Evolutionary conservation across 129 eudicot species (phyloP).

Genomic region (Centella asiatica): DNA sequence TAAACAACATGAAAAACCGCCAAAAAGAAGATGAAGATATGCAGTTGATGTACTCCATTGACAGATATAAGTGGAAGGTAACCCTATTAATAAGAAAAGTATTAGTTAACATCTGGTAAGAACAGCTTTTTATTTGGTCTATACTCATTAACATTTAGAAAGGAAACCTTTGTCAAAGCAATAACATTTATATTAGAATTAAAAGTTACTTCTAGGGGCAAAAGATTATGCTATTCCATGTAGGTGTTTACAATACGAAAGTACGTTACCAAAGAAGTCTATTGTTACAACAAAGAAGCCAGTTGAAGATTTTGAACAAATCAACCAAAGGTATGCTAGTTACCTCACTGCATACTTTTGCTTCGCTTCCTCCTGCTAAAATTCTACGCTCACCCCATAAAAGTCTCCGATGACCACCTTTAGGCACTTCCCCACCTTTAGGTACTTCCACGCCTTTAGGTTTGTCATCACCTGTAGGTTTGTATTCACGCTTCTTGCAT

Average conservation of each 20-base stretch:
- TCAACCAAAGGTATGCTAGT: not conserved
- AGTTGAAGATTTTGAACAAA: not conserved
- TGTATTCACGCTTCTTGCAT: constrained; percentile 16
- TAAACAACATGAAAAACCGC: constrained; percentile 81
- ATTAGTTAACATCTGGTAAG: not conserved
- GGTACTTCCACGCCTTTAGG: not conserved
- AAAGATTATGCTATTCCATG: too few species aligned
- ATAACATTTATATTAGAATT: not conserved
- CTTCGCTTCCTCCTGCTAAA: constrained; percentile 40
- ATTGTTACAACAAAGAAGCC: not conserved
- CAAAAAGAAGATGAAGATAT: constrained; percentile 91
- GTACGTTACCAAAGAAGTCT: not conserved
- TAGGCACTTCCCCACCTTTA: not conserved
- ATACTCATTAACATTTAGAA: not conserved
- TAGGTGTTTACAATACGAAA: too few species aligned
- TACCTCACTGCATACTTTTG: constrained; percentile 43
- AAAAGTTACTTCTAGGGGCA: not conserved
- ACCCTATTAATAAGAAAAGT: constrained; percentile 41
- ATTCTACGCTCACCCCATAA: constrained; percentile 63
- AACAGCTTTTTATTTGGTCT: not conserved
- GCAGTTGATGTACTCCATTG: constrained; percentile 78
- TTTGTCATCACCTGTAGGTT: not conserved
- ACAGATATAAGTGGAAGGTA: constrained; percentile 64
- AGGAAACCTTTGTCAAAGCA: too few species aligned
- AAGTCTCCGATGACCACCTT: constrained; percentile 36